Conservation (phyloP, 1,284 basidiomycete genomes). For the Boletus calvinii region DNA sequence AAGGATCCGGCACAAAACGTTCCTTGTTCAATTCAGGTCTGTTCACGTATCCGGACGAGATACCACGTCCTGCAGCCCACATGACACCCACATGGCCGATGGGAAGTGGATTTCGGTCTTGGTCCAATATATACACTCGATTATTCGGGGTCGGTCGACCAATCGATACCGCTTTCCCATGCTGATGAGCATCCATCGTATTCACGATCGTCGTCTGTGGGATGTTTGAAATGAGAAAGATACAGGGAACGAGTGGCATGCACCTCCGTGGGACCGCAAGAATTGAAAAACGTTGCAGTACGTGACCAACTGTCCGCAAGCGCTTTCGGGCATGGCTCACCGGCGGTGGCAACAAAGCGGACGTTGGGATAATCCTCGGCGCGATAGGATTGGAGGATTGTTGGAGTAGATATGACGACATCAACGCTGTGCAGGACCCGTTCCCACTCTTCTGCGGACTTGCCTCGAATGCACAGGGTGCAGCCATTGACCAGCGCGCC, state of each 20-base stretch:
- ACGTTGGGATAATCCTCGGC: not conserved
- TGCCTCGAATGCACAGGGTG: not conserved
- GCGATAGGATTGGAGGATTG: not conserved
- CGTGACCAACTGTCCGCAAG: not conserved
- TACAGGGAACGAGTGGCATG: too few relatives aligned
- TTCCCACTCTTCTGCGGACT: not conserved
- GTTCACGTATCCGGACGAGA: not conserved
- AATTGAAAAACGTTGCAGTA: not conserved
- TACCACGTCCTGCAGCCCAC: not conserved
- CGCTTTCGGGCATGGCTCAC: not conserved
- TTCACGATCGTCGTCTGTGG: conserved; percentile 1
- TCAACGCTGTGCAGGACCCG: not conserved
- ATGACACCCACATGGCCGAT: not conserved
- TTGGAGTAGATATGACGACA: not conserved
- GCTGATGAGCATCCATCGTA: not conserved
- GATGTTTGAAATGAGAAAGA: not conserved
- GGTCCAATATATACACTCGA: not conserved
- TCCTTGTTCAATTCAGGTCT: not conserved
- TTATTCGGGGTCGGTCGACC: not conserved
- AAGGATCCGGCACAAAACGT: not conserved
- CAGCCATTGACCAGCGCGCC: not conserved
- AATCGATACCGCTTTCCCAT: not conserved
- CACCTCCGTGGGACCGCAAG: conserved; percentile 1
- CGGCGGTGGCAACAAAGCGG: not conserved
- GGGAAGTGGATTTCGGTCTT: not conserved